These are phyloP conservation scores for Magnusiomyces suaveolens DNA, from an alignment of 1,139 yeast species.

Conservation along the genomic window DNA sequence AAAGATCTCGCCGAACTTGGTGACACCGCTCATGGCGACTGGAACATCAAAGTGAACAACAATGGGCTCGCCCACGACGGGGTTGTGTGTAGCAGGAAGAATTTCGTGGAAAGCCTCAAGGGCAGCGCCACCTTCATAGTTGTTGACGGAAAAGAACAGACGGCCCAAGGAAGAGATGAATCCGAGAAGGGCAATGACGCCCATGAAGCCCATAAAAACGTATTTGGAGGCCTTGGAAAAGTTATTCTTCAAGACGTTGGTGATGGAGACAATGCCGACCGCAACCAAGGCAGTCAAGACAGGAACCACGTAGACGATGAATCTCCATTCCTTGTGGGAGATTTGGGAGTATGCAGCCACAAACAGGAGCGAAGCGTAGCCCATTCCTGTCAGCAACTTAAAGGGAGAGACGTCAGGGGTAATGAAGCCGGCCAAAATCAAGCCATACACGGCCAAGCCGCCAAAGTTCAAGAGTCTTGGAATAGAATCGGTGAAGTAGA, in stretches of 20 bases:
- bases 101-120: conserved; percentile 43
- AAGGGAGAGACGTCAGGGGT: neutral
- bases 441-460: conserved; percentile 52
- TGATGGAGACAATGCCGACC: conserved; percentile 41
- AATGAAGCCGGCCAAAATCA: conserved; percentile 38
- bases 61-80: conserved; percentile 14
- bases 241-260: conserved; percentile 1
- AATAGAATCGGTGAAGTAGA: conserved; percentile 35
- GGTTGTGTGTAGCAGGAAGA: conserved; percentile 22
- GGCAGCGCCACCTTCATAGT: conserved; percentile 88
- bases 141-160: conserved; percentile 56
- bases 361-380: conserved; percentile 44
- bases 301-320: conserved; percentile 68
- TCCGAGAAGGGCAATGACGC: conserved; percentile 32
- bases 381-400: conserved; percentile 23
- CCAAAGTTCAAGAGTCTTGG: conserved; percentile 38
- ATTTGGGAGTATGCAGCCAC: conserved; percentile 61
- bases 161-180: conserved; percentile 45
- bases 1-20: conserved; percentile 57
- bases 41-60: conserved; percentile 66
- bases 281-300: conserved; percentile 58
- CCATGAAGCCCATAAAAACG: conserved; percentile 20
- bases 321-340: conserved; percentile 94
- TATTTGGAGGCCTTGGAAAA: conserved; percentile 1
- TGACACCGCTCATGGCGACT: conserved; percentile 82